These are phyloP conservation scores for Areca catechu DNA, from an alignment of 176 grass and related monocot genomes.

Conservation along the genomic window DNA sequence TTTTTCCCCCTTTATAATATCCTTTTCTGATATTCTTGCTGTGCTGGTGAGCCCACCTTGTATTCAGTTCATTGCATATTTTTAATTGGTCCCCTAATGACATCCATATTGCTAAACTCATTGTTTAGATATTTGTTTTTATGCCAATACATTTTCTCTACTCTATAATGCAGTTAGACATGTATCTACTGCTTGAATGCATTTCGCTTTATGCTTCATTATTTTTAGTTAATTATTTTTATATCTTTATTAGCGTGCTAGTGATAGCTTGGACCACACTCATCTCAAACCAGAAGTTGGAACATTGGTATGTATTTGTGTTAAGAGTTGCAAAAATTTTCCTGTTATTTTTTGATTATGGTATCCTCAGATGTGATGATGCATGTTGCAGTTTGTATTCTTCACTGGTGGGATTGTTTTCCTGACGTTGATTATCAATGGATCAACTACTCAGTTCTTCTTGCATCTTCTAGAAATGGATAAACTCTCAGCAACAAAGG, in stretches of 20 bases:
- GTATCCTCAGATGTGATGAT: conserved; percentile 21
- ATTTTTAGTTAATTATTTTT: conserved; percentile 11
- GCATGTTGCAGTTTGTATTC: conserved; percentile 73
- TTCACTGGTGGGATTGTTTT: conserved; percentile 93
- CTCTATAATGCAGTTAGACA: too few relatives aligned
- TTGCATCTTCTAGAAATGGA: conserved; percentile 58
- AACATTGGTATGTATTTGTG: conserved; percentile 52
- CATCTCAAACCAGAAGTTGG: conserved; percentile 62
- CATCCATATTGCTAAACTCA: too few relatives aligned
- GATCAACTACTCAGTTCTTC: conserved; percentile 84
- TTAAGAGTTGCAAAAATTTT: background rate
- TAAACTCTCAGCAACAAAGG: conserved; percentile 67
- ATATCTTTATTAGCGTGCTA: conserved; percentile 26
- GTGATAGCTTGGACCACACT: conserved; percentile 38
- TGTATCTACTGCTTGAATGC: too few relatives aligned
- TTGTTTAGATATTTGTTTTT: too few relatives aligned
- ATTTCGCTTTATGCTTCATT: conserved; percentile 8
- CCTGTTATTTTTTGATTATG: background rate
- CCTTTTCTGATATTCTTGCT: too few relatives aligned
- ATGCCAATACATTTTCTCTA: too few relatives aligned
- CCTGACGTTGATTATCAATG: conserved; percentile 82
- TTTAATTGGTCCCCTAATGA: too few relatives aligned
- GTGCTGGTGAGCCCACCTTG: too few relatives aligned
- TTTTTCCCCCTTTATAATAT: too few relatives aligned
- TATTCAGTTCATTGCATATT: too few relatives aligned